phyloP scores from a whole-genome alignment of 78 protist genomes.

The Dictyostelium purpureum region DNA sequence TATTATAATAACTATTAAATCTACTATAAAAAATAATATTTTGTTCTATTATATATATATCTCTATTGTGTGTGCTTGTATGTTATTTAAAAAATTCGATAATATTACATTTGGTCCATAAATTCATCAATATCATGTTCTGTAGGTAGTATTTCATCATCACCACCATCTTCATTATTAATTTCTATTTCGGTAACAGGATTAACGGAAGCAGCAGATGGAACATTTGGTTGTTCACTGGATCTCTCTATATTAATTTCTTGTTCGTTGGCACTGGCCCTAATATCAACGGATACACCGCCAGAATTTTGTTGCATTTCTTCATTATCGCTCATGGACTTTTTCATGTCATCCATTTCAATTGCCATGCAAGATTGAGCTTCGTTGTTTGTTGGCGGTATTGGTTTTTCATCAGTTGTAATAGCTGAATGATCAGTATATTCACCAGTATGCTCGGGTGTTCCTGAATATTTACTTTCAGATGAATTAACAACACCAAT shows the following conservation, averaged over 20 bases:
- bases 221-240: background rate
- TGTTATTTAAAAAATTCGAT: background rate
- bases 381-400: background rate
- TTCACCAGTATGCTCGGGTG: background rate
- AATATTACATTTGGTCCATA: background rate
- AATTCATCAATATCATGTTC: background rate
- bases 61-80: too few relatives aligned
- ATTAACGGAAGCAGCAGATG: background rate
- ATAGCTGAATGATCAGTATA: background rate
- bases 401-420: constrained; percentile 7
- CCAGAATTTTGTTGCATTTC: background rate
- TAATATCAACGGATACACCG: background rate
- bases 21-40: too few relatives aligned
- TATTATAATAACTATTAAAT: too few relatives aligned
- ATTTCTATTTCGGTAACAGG: background rate
- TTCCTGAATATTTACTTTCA: background rate
- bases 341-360: background rate
- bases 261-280: too few relatives aligned
- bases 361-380: background rate
- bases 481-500: background rate
- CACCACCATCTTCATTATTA: background rate
- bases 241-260: too few relatives aligned
- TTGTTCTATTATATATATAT: too few relatives aligned
- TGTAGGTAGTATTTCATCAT: background rate
- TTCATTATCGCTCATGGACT: background rate